Evolutionary conservation across 768 basidiomycete genomes (phyloP).

Genomic region (Kwoniella sp.): DNA sequence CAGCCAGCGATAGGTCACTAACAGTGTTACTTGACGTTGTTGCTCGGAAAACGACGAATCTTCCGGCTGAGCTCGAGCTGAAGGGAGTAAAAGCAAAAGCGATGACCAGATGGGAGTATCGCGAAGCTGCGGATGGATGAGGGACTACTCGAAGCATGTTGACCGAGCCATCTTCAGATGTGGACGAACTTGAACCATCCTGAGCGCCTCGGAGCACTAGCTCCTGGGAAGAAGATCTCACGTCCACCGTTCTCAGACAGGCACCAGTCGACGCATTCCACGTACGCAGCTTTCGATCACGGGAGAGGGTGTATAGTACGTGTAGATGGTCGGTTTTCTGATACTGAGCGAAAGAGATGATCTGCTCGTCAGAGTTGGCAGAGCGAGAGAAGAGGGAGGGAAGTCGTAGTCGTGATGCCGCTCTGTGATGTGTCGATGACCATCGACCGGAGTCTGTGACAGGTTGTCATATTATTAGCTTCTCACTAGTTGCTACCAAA

Average conservation of each 20-base stretch:
- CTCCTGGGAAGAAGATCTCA: constrained; percentile 46
- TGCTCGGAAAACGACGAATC: constrained; percentile 65
- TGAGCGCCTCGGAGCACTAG: constrained; percentile 34
- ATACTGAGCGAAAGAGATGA: constrained; percentile 39
- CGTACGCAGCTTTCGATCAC: constrained; percentile 78
- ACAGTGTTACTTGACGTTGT: constrained; percentile 14
- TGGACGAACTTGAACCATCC: constrained; percentile 19
- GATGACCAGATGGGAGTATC: constrained; percentile 64
- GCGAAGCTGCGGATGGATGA: constrained; percentile 35
- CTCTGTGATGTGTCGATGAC: constrained; percentile 39
- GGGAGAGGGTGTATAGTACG: constrained; percentile 72
- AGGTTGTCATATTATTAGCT: no score
- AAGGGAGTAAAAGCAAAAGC: constrained; percentile 72
- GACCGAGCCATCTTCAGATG: constrained; percentile 19
- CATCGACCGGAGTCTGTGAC: constrained; percentile 28
- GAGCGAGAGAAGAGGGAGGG: constrained; percentile 43
- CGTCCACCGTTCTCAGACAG: constrained; percentile 63
- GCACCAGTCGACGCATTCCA: constrained; percentile 76
- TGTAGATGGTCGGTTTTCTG: constrained; percentile 16
- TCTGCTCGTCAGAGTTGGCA: constrained; percentile 30
- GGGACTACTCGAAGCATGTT: constrained; percentile 65
- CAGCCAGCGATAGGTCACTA: constrained; percentile 28
- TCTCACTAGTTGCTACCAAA: no score
- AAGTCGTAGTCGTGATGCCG: constrained; percentile 37
- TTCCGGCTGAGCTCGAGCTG: constrained; percentile 71